These are phyloP conservation scores for Ceratobasidium sp. DNA, from an alignment of 1,284 basidiomycete genomes.

Conservation along the genomic window DNA sequence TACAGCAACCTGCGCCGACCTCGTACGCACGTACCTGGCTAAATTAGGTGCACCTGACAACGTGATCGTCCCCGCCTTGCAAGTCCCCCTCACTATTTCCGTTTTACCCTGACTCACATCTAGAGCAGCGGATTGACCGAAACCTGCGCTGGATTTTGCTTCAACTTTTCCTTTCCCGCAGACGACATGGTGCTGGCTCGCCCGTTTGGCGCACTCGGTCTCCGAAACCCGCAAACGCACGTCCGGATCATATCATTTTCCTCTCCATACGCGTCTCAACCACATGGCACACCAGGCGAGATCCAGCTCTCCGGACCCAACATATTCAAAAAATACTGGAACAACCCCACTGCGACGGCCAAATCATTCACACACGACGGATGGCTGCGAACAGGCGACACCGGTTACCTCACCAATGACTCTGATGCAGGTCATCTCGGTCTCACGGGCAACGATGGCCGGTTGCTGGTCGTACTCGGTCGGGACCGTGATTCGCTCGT, in stretches of 20 bases:
- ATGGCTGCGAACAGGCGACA: conserved; percentile 9
- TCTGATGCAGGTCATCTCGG: background rate
- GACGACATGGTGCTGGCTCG: background rate
- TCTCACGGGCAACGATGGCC: background rate
- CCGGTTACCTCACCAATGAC: conserved; percentile 7
- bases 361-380: conserved; percentile 1
- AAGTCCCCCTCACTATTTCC: background rate
- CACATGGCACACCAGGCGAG: conserved; percentile 1
- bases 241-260: conserved; percentile 5
- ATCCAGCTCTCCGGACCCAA: conserved; percentile 11
- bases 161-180: conserved; percentile 5
- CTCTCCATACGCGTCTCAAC: background rate
- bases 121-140: conserved; percentile 2
- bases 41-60: background rate
- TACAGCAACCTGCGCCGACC: background rate
- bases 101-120: background rate
- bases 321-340: conserved; percentile 25
- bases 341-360: conserved; percentile 1
- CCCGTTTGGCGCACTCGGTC: background rate
- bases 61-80: conserved; percentile 10
- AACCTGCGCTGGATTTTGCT: conserved; percentile 11
- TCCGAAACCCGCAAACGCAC: conserved; percentile 1
- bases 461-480: conserved; percentile 4
- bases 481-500: conserved; percentile 29
- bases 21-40: background rate